Conservation (phyloP, 2,329 filamentous ascomycete species). For the Fusarium papillatum region DNA sequence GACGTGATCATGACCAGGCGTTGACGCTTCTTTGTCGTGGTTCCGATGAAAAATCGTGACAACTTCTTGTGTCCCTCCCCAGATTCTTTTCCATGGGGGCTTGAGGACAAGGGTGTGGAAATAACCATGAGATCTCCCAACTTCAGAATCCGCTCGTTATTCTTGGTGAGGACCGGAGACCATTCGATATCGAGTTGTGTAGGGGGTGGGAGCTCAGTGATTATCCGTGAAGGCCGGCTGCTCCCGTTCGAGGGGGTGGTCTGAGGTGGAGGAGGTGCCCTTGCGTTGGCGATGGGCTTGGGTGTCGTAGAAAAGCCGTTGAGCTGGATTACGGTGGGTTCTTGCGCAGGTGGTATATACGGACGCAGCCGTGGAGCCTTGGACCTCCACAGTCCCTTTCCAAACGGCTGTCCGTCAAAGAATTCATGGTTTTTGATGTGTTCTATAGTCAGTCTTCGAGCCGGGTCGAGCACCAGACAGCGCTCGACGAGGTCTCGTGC, state of each 20-base stretch:
- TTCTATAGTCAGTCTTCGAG: constrained; percentile 88
- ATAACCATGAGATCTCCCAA: constrained; percentile 91
- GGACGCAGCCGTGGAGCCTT: constrained; percentile 90
- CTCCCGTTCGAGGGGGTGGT: constrained; percentile 57
- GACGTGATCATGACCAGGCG: constrained; percentile 96
- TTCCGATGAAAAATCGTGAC: constrained; percentile 92
- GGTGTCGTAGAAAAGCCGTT: constrained; percentile 64
- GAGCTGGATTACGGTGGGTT: constrained; percentile 81
- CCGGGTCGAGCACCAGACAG: constrained; percentile 89
- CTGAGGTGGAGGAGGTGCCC: constrained; percentile 52
- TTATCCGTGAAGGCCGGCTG: constrained; percentile 80
- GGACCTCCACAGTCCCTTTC: constrained; percentile 87
- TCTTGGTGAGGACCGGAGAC: constrained; percentile 93
- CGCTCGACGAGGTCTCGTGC: constrained; percentile 93
- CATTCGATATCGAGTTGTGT: constrained; percentile 98
- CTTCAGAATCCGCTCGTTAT: constrained; percentile 95
- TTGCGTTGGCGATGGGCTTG: constrained; percentile 47
- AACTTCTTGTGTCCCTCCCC: constrained; percentile 89
- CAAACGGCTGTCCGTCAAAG: constrained; percentile 89
- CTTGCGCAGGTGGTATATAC: constrained; percentile 82
- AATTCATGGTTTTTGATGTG: constrained; percentile 98
- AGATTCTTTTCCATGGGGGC: constrained; percentile 77
- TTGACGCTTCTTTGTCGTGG: constrained; percentile 92
- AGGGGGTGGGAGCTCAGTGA: constrained; percentile 96
- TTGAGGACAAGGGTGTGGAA: constrained; percentile 82